These are phyloP conservation scores for Metarhizium anisopliae DNA, from an alignment of 2,329 filamentous ascomycete genomes.

Conservation along the genomic window DNA sequence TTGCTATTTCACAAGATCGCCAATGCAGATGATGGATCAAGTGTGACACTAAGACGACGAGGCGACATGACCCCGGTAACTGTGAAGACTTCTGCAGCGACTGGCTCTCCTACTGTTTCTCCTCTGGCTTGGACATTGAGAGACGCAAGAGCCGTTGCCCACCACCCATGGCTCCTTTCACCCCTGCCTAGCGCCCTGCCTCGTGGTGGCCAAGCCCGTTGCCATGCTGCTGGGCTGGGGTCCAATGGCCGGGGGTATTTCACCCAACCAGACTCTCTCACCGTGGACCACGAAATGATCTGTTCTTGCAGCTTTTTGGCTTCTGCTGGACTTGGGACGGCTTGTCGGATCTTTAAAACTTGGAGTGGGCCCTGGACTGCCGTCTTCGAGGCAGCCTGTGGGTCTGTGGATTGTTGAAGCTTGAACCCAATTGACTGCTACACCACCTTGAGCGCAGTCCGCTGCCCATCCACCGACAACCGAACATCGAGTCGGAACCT, in stretches of 20 bases:
- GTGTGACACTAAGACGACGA: background rate
- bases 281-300: conserved; percentile 3
- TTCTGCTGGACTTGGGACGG: background rate
- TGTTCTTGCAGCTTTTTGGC: background rate
- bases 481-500: background rate
- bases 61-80: background rate
- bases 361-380: background rate
- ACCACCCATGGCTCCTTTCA: background rate
- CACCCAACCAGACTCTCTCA: background rate
- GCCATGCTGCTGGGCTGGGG: conserved; percentile 2
- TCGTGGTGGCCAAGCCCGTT: background rate
- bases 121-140: background rate
- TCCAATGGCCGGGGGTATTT: background rate
- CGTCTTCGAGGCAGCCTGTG: background rate
- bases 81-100: background rate
- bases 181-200: background rate
- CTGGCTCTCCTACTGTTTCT: background rate
- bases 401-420: background rate
- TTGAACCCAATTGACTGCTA: background rate
- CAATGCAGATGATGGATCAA: background rate
- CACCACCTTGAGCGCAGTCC: background rate
- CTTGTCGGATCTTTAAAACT: background rate
- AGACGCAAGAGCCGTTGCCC: background rate
- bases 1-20: background rate
- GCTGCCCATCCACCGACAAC: background rate